These are phyloP conservation scores for Schizothecium vesticola DNA, from an alignment of 495 filamentous ascomycete species.

Conservation along the genomic window DNA sequence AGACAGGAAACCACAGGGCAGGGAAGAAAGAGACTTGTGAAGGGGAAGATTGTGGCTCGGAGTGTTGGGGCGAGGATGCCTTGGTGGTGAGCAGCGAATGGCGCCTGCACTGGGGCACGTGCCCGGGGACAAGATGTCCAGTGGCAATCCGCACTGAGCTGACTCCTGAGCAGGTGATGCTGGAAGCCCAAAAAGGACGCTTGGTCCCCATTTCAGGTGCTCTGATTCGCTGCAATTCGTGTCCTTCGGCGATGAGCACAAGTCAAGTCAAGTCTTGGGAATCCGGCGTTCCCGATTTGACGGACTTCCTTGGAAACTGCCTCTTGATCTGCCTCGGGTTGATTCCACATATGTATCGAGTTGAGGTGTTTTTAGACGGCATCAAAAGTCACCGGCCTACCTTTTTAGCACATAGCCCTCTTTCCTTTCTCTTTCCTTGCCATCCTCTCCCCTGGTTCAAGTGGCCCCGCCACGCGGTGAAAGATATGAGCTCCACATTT, in stretches of 20 bases:
- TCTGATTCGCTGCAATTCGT: neutral
- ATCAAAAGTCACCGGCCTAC: too few relatives aligned
- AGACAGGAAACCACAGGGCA: too few relatives aligned
- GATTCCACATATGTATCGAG: too few relatives aligned
- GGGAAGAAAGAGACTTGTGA: too few relatives aligned
- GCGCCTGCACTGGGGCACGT: neutral
- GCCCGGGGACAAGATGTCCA: neutral
- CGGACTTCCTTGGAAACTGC: neutral
- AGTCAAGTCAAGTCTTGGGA: neutral
- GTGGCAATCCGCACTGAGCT: neutral
- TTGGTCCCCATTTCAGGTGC: neutral
- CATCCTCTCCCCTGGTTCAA: too few relatives aligned
- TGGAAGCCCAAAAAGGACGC: neutral
- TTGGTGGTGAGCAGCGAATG: neutral
- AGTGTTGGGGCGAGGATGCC: neutral
- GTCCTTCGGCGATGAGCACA: neutral
- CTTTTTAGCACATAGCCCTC: too few relatives aligned
- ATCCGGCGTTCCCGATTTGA: neutral
- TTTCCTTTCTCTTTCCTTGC: too few relatives aligned
- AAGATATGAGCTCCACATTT: too few relatives aligned
- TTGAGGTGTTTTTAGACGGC: too few relatives aligned
- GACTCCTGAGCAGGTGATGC: too few relatives aligned
- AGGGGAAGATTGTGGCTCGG: neutral
- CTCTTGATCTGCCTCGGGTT: too few relatives aligned
- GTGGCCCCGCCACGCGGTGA: too few relatives aligned